phyloP scores from a whole-genome alignment of 2,329 filamentous ascomycete species.

The Neospermospora avenae region DNA sequence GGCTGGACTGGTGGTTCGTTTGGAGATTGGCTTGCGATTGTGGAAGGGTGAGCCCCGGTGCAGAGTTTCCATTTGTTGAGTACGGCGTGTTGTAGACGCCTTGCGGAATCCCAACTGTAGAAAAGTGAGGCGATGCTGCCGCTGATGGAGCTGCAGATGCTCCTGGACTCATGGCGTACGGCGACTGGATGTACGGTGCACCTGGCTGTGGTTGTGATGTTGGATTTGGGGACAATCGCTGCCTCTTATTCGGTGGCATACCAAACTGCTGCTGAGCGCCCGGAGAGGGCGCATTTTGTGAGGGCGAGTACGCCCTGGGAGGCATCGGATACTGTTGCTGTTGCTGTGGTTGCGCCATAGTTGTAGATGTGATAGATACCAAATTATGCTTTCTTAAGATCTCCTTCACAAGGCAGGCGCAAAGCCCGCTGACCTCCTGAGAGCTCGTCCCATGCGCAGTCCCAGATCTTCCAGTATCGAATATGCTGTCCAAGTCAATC shows the following conservation, averaged over 20 bases:
- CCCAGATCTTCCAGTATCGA: not conserved
- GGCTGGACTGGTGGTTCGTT: conserved; percentile 21
- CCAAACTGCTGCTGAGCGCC: conserved; percentile 53
- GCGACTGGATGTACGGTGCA: conserved; percentile 56
- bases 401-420: conserved; percentile 32
- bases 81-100: conserved; percentile 36
- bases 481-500: not conserved
- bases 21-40: conserved; percentile 30
- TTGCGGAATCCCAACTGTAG: conserved; percentile 31
- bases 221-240: conserved; percentile 65
- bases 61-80: conserved; percentile 30
- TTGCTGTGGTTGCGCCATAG: conserved; percentile 37
- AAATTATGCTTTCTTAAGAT: conserved; percentile 15
- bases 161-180: conserved; percentile 48
- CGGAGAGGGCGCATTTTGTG: conserved; percentile 60
- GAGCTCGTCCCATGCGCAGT: conserved; percentile 29
- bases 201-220: conserved; percentile 66
- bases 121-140: conserved; percentile 32
- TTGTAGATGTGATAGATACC: conserved; percentile 9
- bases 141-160: conserved; percentile 30
- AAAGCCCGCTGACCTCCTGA: conserved; percentile 31
- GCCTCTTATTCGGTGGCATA: conserved; percentile 71
- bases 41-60: conserved; percentile 26
- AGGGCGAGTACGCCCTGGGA: conserved; percentile 58
- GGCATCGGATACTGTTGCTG: conserved; percentile 39